phyloP scores from a whole-genome alignment of 495 filamentous ascomycete genomes.

The Penicillium manginii region DNA sequence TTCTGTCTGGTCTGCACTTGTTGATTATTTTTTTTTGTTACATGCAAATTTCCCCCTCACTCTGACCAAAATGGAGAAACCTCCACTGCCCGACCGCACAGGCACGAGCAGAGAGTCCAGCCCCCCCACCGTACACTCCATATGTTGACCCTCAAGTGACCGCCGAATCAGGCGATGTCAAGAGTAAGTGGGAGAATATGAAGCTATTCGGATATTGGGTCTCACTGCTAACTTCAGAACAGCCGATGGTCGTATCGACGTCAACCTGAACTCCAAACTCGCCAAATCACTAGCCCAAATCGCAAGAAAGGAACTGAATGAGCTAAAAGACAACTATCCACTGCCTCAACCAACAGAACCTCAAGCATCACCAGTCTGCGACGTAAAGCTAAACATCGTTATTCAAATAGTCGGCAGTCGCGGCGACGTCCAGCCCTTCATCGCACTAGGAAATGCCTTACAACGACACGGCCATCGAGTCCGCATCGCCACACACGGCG shows the following conservation, averaged over 20 bases:
- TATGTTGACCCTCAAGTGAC: conserved; percentile 21
- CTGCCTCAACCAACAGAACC: conserved; percentile 2
- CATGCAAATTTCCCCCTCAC: neutral
- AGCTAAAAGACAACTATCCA: conserved; percentile 10
- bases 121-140: conserved; percentile 19
- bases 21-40: neutral
- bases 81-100: conserved; percentile 5
- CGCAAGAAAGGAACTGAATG: conserved; percentile 18
- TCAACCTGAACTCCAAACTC: conserved; percentile 28
- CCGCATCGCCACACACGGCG: conserved; percentile 61
- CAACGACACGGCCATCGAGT: conserved; percentile 49
- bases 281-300: conserved; percentile 23
- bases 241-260: conserved; percentile 29
- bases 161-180: conserved; percentile 16
- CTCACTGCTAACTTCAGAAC: neutral
- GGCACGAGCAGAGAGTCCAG: neutral
- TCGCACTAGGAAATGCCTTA: conserved; percentile 61
- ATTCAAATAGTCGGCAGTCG: conserved; percentile 73
- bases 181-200: conserved; percentile 8
- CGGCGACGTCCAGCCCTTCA: conserved; percentile 71
- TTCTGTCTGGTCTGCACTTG: neutral
- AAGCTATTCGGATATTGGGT: neutral
- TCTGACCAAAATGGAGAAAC: conserved; percentile 8
- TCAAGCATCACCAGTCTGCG: neutral
- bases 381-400: conserved; percentile 62